phyloP scores from a whole-genome alignment of 768 basidiomycete genomes.

The Ephemerocybe angulata region DNA sequence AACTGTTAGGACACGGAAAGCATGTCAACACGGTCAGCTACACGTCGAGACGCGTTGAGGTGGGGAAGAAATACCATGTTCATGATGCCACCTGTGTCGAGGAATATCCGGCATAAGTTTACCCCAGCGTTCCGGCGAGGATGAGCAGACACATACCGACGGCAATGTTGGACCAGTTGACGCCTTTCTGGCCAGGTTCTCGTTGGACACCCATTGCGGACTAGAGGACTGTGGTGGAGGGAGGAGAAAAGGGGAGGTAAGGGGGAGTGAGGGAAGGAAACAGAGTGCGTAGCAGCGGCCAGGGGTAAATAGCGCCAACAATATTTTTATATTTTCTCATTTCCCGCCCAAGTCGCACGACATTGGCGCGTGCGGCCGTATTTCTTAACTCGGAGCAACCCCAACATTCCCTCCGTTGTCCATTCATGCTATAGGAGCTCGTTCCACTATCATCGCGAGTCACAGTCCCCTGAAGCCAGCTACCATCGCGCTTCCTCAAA shows the following conservation, averaged over 20 bases:
- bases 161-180: conserved; percentile 94
- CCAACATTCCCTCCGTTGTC: conserved; percentile 5
- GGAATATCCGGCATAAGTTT: conserved; percentile 18
- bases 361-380: conserved; percentile 32
- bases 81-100: conserved; percentile 82
- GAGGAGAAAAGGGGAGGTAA: conserved; percentile 17
- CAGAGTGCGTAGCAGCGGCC: conserved; percentile 18
- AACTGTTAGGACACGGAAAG: conserved; percentile 35
- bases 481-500: background rate
- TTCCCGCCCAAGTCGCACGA: conserved; percentile 20
- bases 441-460: background rate
- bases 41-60: conserved; percentile 12
- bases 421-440: background rate
- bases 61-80: conserved; percentile 72
- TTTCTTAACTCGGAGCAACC: conserved; percentile 7
- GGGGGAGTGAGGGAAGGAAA: conserved; percentile 22
- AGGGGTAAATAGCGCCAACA: conserved; percentile 15
- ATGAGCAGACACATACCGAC: conserved; percentile 58
- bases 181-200: conserved; percentile 88
- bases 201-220: conserved; percentile 71
- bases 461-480: no score
- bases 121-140: conserved; percentile 9
- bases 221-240: conserved; percentile 13
- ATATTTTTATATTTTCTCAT: conserved; percentile 21
- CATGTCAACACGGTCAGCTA: conserved; percentile 3